Evolutionary conservation across 23 red algal genomes (phyloP), one percentile per base, ranked within the genome.

Genomic region (Chondrus crispus): DNA sequence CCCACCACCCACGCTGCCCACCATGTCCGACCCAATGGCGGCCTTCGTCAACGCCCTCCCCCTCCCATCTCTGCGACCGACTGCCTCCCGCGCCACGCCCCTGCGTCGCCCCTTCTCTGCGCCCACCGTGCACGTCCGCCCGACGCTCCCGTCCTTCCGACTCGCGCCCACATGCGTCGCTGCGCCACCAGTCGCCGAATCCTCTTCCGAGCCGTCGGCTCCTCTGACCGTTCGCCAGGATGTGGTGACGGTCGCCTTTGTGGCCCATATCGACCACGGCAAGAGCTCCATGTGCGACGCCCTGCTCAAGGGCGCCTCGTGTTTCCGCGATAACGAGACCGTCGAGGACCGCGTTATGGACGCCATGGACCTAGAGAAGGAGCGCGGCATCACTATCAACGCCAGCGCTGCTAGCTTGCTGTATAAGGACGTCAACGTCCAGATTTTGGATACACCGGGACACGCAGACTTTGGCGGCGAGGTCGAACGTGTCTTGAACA

Each of bases 401-500:
- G 78, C 91, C 64, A 98, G 93, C 46, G 89, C 90, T 33, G 85
- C 92, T 19, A 88, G 91, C 44, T 57, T 98, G 35, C 51, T 80
- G 77, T 95, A 98, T 72, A 69, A 91, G 26, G 85, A 37, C 26
- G 80, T 88, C 38, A 84, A 85, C 30, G 87, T 98, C 46, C 84
- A 95, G 66, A 85, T 98, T 62, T 62, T 98, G 53, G 96, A 98
- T 46, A 98, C 96, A 5, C 96, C 96, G 13, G 96, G 96, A 13
- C 96, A 98, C 79, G 96, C 92, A 29, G 96, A 98, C 72, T 98
- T 98, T 79, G 92, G 85, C 14, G 96, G 92, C 44, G 96, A 98
- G 70, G 96, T 98, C 6, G 91, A 98, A 74, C 91, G 96, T 40
- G 96, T 98, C 42, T 66, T 98, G 11, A 92, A 91, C 60, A 96